Conservation (phyloP, 176 grass and related monocot genomes). For the Poa pratensis region DNA sequence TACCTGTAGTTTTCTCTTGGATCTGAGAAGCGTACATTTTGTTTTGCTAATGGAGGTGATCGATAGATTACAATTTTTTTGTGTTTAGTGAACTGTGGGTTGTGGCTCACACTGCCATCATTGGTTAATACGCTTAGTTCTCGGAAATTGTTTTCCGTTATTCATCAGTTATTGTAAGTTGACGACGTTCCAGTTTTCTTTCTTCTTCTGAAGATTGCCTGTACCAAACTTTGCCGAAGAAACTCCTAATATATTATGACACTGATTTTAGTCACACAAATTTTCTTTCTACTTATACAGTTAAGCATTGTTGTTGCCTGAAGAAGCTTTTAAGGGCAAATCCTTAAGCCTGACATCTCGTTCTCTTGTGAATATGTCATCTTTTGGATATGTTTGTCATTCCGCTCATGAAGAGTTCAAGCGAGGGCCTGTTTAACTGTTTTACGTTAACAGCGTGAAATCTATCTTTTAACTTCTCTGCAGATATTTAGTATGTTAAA, state of each 20-base stretch:
- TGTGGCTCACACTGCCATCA: slow-evolving; percentile 49
- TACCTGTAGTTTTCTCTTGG: slow-evolving; percentile 48
- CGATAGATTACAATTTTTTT: slow-evolving; percentile 54
- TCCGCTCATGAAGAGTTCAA: not conserved
- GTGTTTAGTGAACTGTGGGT: slow-evolving; percentile 53
- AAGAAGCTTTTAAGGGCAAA: not conserved
- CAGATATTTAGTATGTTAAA: not conserved
- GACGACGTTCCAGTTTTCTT: slow-evolving; percentile 36
- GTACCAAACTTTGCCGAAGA: slow-evolving; percentile 53
- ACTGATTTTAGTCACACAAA: slow-evolving; percentile 35
- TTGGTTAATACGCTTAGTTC: slow-evolving; percentile 64
- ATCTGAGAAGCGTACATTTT: slow-evolving; percentile 44
- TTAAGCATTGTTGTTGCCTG: not conserved
- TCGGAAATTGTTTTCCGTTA: slow-evolving; percentile 40
- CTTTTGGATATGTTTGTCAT: not conserved
- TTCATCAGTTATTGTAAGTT: slow-evolving; percentile 57
- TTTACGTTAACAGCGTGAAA: not conserved
- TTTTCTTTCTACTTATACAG: not conserved
- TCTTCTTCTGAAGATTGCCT: slow-evolving; percentile 43
- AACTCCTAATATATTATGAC: slow-evolving; percentile 58
- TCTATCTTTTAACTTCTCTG: not conserved
- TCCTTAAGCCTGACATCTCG: not conserved
- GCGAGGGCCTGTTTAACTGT: not conserved
- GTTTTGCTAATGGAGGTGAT: slow-evolving; percentile 59
- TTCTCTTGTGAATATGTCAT: not conserved